These are phyloP conservation scores for Silene noctiflora DNA, from an alignment of 179 eudicot genomes.

Conservation along the genomic window DNA sequence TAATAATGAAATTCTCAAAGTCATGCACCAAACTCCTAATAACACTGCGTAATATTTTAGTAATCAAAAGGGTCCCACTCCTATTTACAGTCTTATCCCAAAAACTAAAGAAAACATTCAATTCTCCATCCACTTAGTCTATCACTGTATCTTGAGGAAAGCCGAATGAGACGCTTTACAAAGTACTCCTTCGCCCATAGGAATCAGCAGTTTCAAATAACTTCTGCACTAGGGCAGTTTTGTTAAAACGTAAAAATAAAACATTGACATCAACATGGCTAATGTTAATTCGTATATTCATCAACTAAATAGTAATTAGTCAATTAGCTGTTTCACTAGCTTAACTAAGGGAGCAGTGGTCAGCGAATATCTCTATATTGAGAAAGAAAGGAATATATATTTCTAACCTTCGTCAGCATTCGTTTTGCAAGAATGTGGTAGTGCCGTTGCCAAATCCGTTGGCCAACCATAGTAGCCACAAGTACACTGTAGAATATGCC, in stretches of 20 bases:
- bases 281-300: background rate
- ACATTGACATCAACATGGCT: background rate
- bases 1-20: background rate
- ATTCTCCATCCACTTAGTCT: background rate
- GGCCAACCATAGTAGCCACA: constrained; percentile 98
- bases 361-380: background rate
- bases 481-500: constrained; percentile 93
- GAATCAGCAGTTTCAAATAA: background rate
- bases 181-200: background rate
- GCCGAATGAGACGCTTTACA: background rate
- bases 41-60: too few species aligned
- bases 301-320: background rate
- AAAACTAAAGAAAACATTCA: background rate
- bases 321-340: constrained; percentile 3
- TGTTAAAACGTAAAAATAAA: background rate
- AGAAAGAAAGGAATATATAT: background rate
- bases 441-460: constrained; percentile 95
- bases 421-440: constrained; percentile 97
- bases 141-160: background rate
- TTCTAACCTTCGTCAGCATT: constrained; percentile 89
- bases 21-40: background rate
- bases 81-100: background rate
- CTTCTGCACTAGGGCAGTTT: background rate
- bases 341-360: background rate
- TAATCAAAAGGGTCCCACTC: background rate